A percentile compares a stretch with the other conserved stretches of the same genome.
phyloP scores from a whole-genome alignment of 2,329 filamentous ascomycete species.

The Monosporascus cannonballus region DNA sequence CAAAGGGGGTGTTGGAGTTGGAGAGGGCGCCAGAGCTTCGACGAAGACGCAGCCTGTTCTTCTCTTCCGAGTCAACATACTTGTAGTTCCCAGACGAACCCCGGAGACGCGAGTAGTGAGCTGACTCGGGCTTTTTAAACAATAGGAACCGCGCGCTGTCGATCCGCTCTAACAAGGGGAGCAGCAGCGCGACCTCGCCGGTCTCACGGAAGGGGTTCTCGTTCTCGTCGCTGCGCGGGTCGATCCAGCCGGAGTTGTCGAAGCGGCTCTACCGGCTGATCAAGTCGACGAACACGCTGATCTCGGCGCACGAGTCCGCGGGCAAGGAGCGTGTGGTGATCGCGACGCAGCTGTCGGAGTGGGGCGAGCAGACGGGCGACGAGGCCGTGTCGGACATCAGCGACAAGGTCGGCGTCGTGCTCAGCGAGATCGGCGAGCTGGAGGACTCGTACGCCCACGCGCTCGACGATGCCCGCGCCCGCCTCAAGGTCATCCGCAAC shows the following conservation, averaged over 20 bases:
- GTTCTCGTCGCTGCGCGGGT: constrained; percentile 78
- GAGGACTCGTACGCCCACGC: constrained; percentile 84
- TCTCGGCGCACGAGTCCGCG: constrained; percentile 77
- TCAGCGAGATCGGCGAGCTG: constrained; percentile 90
- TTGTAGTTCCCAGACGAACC: not conserved
- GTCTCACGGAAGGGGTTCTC: constrained; percentile 65
- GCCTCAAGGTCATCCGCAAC: constrained; percentile 90
- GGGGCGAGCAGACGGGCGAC: constrained; percentile 89
- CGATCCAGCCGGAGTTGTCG: constrained; percentile 80
- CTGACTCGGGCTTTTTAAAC: constrained; percentile 8
- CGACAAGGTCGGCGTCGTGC: constrained; percentile 89
- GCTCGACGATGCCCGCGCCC: constrained; percentile 74
- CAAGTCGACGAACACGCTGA: constrained; percentile 88
- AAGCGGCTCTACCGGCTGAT: constrained; percentile 87
- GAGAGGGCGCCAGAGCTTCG: not conserved
- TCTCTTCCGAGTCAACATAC: not conserved
- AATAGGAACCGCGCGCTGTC: constrained; percentile 24
- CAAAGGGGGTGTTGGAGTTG: not conserved
- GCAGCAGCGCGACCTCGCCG: constrained; percentile 31
- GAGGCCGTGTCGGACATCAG: constrained; percentile 83
- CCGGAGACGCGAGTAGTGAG: not conserved
- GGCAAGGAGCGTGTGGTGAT: constrained; percentile 79
- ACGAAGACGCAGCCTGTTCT: not conserved
- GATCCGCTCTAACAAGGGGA: constrained; percentile 31
- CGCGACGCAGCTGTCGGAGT: constrained; percentile 87